Percentiles rank a stretch among this genome's conserved stretches.
Evolutionary conservation across 306 rosid species (phyloP).

Genomic region (Malus asiatica): DNA sequence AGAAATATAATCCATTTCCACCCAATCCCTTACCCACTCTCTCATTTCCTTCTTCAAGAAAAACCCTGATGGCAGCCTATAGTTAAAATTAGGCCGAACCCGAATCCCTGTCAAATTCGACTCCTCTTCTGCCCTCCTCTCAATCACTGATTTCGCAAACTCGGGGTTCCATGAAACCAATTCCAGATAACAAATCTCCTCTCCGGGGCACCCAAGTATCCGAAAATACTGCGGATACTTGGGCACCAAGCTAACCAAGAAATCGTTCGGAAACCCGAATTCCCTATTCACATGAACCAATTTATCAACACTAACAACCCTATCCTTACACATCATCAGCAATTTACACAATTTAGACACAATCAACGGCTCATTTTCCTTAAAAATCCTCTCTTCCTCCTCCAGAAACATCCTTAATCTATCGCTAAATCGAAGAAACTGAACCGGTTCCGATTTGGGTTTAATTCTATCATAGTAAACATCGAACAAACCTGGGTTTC

Average conservation of each 20-base stretch:
- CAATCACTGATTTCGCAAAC: constrained; percentile 71
- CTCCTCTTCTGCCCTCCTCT: constrained; percentile 73
- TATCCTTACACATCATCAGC: constrained; percentile 72
- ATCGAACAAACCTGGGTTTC: constrained; percentile 63
- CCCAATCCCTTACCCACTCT: constrained; percentile 91
- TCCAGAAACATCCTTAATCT: constrained; percentile 44
- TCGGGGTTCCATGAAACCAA: constrained; percentile 61
- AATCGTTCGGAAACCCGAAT: constrained; percentile 81
- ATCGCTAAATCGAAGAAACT: constrained; percentile 41
- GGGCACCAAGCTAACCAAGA: constrained; percentile 75
- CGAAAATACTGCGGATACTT: constrained; percentile 62
- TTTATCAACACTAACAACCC: constrained; percentile 63
- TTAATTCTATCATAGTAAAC: constrained; percentile 56
- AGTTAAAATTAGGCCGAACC: constrained; percentile 63
- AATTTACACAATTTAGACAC: constrained; percentile 67
- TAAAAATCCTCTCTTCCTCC: constrained; percentile 36
- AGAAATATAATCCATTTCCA: constrained; percentile 71
- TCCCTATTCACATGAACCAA: constrained; percentile 80
- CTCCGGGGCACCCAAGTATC: constrained; percentile 54
- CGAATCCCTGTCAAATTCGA: constrained; percentile 44
- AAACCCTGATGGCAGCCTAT: constrained; percentile 62
- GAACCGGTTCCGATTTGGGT: constrained; percentile 60
- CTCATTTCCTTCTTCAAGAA: constrained; percentile 79
- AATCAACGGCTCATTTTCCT: constrained; percentile 42
- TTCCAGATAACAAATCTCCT: constrained; percentile 63